A percentile compares a stretch with the other conserved stretches of the same genome.
Evolutionary conservation across 257 asterid genomes (phyloP).

Genomic region (Solanum paucissectum): DNA sequence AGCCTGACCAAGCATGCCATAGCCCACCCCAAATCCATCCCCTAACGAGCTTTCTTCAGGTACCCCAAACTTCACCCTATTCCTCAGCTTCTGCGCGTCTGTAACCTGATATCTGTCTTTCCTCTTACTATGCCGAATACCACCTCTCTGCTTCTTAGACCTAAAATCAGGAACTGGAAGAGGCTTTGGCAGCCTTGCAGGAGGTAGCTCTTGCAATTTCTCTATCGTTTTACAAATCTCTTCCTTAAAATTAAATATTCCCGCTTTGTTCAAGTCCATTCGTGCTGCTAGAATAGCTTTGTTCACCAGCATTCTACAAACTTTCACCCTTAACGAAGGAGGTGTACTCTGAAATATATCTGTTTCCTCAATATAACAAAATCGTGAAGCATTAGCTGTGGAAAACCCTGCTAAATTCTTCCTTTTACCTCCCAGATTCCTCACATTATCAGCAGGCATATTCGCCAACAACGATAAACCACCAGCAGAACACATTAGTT

Average conservation of each 20-base stretch:
- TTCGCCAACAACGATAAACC: constrained; percentile 67
- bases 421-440: constrained; percentile 79
- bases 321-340: constrained; percentile 74
- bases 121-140: constrained; percentile 83
- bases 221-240: constrained; percentile 74
- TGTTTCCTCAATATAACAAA: constrained; percentile 62
- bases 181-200: constrained; percentile 91
- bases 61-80: constrained; percentile 80
- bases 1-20: constrained; percentile 97
- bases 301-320: constrained; percentile 74
- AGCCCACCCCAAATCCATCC: constrained; percentile 96
- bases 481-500: constrained; percentile 90
- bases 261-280: constrained; percentile 27
- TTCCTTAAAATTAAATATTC: constrained; percentile 20
- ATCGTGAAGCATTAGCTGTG: background rate
- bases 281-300: constrained; percentile 88
- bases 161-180: constrained; percentile 97
- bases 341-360: constrained; percentile 81
- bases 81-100: constrained; percentile 86
- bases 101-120: constrained; percentile 87
- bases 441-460: constrained; percentile 93
- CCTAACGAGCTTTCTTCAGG: constrained; percentile 98
- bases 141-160: constrained; percentile 92
- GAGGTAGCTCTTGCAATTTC: constrained; percentile 97
- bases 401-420: constrained; percentile 46